These are phyloP conservation scores for Tuber magnatum DNA, from an alignment of 495 filamentous ascomycete species.

Conservation along the genomic window DNA sequence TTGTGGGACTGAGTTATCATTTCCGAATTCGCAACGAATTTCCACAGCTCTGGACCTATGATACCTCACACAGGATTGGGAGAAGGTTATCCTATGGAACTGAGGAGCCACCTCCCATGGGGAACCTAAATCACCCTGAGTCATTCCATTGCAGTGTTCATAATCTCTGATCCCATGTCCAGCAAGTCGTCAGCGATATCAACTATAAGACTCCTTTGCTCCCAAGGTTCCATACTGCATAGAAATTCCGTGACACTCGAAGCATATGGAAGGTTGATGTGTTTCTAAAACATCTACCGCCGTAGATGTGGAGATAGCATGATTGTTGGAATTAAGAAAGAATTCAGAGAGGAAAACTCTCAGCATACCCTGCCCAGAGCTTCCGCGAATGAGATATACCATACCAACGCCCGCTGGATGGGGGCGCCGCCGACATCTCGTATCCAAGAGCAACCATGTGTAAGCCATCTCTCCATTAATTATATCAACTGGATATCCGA, in stretches of 20 bases:
- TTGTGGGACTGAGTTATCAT: constrained; percentile 3
- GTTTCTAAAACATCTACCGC: not conserved
- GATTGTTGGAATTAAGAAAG: not conserved
- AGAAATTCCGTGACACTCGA: not conserved
- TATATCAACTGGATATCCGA: not conserved
- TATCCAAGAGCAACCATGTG: not conserved
- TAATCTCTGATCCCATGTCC: not conserved
- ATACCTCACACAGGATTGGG: not conserved
- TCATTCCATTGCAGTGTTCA: not conserved
- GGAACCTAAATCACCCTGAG: not conserved
- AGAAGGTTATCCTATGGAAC: not conserved
- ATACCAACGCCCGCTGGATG: not conserved
- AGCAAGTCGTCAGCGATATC: not conserved
- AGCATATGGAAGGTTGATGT: not conserved
- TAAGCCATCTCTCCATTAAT: not conserved
- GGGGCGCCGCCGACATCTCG: not conserved
- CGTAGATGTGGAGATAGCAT: not conserved
- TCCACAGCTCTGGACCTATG: not conserved
- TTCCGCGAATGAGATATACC: not conserved
- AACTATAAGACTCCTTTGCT: not conserved
- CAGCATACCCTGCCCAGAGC: not conserved
- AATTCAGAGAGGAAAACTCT: not conserved
- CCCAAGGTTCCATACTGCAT: not conserved
- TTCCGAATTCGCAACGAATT: not conserved
- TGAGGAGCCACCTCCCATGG: not conserved